Base-by-base conservation (phyloP, 495 filamentous ascomycete species). In the Xylaria palmicola region DNA sequence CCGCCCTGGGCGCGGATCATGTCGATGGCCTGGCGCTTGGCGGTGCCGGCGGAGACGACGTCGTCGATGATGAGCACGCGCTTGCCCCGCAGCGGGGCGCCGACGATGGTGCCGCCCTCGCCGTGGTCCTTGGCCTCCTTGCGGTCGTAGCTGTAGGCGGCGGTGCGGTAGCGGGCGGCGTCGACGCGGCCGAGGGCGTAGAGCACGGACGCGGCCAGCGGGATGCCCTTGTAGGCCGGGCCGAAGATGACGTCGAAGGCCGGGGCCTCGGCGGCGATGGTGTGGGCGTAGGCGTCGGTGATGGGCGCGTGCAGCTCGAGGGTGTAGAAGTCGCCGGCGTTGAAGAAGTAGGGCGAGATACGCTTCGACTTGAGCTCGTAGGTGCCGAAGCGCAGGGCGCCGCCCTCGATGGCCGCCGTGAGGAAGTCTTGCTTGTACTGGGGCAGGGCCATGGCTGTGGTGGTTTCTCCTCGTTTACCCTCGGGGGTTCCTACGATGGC, bases 311-410 rank as follows among this genome's bases (percentile, higher is more conserved):
- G 84, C 19, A 96, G 83, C 60, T 85, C 77, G 26, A 86, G 88
- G 22, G 83, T 85, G 79, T 92, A 88, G 78, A 97, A 92, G 65
- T 88, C 83, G 32, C 91, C 91, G 17, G 92, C 90, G 75, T 94
- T 95, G 87, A 98, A 96, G 84, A 98, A 97, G 85, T 98, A 97
- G n/a, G 94, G 93, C 6, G 92, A 96, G 68, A 86, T 83, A 63
- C 94, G 92, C 65, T 89, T 88, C 56, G 93, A 97, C 76, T 98
- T 98, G 63, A 98, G 82, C 56, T 85, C 87, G 81, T 88, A 97
- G 67, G 82, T 86, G 72, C 94, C 93, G 78, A 98, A 97, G 41
- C 87, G 88, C 59, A 97, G 87, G 73, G 91, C 87, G 59, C 85
- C 85, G 75, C 86, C 87, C 37, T 77, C 73, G 68, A 94, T 82